phyloP scores from a whole-genome alignment of 352 stramenopile species.

The Phytophthora agathidicida region DNA sequence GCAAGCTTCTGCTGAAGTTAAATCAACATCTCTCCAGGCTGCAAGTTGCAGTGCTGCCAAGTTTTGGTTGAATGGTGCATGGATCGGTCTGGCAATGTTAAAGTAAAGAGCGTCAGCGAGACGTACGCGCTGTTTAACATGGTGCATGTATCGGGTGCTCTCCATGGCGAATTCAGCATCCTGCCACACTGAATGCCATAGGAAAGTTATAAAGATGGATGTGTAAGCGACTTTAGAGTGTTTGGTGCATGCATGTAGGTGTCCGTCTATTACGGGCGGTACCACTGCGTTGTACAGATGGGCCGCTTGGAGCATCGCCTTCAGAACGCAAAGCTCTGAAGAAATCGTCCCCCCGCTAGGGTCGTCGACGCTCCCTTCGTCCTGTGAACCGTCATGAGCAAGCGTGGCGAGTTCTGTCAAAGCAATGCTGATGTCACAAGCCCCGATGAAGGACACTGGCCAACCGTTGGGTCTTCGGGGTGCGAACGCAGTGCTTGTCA shows the following conservation, averaged over 20 bases:
- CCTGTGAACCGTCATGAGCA: slow-evolving; percentile 11
- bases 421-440: slow-evolving; percentile 12
- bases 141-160: neutral
- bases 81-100: slow-evolving; percentile 4
- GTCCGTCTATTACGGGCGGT: slow-evolving; percentile 8
- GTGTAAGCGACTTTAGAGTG: too few relatives aligned
- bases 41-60: too few relatives aligned
- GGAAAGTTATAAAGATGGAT: too few relatives aligned
- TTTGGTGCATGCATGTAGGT: neutral
- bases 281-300: slow-evolving; percentile 18
- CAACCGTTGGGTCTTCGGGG: neutral
- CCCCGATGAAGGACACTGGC: neutral
- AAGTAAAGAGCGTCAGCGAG: neutral
- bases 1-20: too few relatives aligned
- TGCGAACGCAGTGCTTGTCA: slow-evolving; percentile 9
- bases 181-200: neutral
- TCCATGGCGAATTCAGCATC: too few relatives aligned
- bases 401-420: slow-evolving; percentile 1
- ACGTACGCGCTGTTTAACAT: slow-evolving; percentile 10
- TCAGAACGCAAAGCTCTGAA: slow-evolving; percentile 38
- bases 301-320: slow-evolving; percentile 24
- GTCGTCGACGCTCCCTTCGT: neutral
- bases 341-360: slow-evolving; percentile 30
- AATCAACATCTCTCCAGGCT: too few relatives aligned
- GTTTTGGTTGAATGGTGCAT: slow-evolving; percentile 7